Base-by-base conservation (phyloP, 2,329 filamentous ascomycete species). In the Arthrinium phaeospermum region DNA sequence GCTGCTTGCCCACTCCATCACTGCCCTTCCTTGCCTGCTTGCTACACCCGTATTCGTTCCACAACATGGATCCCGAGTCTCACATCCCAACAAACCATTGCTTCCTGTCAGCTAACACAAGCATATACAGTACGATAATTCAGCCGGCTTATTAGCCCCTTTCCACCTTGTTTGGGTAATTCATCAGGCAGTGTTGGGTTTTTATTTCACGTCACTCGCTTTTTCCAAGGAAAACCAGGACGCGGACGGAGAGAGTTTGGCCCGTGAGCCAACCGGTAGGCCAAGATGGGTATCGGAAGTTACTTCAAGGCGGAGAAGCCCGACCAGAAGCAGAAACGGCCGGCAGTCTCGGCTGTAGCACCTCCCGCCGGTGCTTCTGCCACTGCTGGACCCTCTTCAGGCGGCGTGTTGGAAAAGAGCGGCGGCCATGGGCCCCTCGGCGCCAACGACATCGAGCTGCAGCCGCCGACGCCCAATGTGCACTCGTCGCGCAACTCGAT, bases 231-330 rank as follows among this genome's bases (percentile, higher is more conserved):
- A 30, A 49, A 24, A n/a, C n/a, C 34, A 49, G 46, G 45, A 47
- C 16, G 22, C 27, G 16, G 8, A 41, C 8, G 10, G 5, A 14
- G 12, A n/a, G 41, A 68, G 67, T 47, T 68, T 6, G 67, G 67
- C 44, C 41, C 41, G 67, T 46, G 67, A 45, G 30, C 34, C 30
- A 68, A 72, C 44, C 44, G 34, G 22, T 10, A n/a, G 57, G 34
- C 37, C 78, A 81, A 72, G 61, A 92, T 92, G 91, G 90, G 90
- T 73, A 78, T 92, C 73, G 86, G 84, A 69, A 88, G 81, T 78
- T 92, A 92, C 77, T 91, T 92, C 85, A 91, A 89, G 83, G 83
- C 87, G 64, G 84, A 85, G 71, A 85, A 85, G 83, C 82, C 83
- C 24, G 79, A 80, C 68, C 72, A 78, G 8, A 78, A 76, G 64